Evolutionary conservation across 2,329 filamentous ascomycete genomes (phyloP).

Genomic region (Macrophomina pseudophaseolina): DNA sequence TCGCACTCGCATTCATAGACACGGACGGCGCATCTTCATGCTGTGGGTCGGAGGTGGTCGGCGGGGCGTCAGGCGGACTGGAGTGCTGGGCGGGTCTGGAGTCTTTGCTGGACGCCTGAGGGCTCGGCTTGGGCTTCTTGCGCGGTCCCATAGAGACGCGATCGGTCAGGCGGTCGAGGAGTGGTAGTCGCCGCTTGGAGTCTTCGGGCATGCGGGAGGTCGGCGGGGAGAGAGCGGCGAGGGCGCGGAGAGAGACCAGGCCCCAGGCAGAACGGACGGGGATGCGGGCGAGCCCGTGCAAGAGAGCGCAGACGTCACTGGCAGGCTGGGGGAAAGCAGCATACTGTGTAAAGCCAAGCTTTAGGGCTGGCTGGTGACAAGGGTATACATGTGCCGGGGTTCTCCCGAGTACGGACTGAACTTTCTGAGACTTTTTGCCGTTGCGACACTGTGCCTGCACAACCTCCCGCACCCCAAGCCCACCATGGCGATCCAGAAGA

Average conservation of each 20-base stretch:
- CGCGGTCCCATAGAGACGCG: conserved; percentile 44
- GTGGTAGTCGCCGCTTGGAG: conserved; percentile 27
- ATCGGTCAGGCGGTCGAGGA: conserved; percentile 28
- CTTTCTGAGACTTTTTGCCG: conserved; percentile 25
- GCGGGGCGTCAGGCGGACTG: background rate
- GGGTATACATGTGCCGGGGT: background rate
- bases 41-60: background rate
- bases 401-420: background rate
- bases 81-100: conserved; percentile 12
- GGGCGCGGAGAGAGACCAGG: conserved; percentile 15
- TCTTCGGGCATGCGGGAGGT: conserved; percentile 19
- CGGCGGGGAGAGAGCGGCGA: conserved; percentile 25
- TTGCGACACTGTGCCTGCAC: conserved; percentile 17
- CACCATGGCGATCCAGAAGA: conserved; percentile 94
- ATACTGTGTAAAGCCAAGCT: background rate
- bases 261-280: conserved; percentile 21
- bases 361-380: conserved; percentile 12
- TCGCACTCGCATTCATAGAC: background rate
- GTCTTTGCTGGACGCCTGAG: conserved; percentile 37
- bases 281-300: conserved; percentile 12
- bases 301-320: conserved; percentile 15
- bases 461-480: conserved; percentile 24
- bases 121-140: conserved; percentile 50
- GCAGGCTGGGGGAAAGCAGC: background rate
- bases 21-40: background rate